Conservation (phyloP, 1,284 basidiomycete species). For the Bjerkandera adusta region DNA sequence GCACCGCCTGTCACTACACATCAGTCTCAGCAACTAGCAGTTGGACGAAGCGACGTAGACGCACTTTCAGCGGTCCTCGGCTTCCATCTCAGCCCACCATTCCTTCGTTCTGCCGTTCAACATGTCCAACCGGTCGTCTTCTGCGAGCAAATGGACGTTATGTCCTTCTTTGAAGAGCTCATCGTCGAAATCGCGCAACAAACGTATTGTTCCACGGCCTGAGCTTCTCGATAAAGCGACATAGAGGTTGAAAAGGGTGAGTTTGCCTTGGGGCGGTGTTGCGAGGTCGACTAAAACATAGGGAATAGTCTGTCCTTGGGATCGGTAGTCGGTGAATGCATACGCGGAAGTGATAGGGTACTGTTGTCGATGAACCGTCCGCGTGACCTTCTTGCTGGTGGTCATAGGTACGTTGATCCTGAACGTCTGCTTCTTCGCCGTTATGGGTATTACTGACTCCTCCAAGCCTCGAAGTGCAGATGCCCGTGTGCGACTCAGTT, state of each 20-base stretch:
- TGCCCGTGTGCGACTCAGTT: slow-evolving; percentile 26
- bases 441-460: slow-evolving; percentile 26
- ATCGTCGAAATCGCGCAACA: slow-evolving; percentile 18
- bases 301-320: slow-evolving; percentile 31
- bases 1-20: no score
- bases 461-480: slow-evolving; percentile 24
- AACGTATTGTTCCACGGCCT: slow-evolving; percentile 24
- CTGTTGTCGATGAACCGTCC: slow-evolving; percentile 18
- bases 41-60: no score
- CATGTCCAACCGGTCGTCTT: neutral
- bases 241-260: slow-evolving; percentile 31
- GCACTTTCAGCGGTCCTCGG: no score
- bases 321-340: slow-evolving; percentile 33
- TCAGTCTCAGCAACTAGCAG: no score
- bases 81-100: neutral
- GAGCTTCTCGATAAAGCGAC: slow-evolving; percentile 32
- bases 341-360: slow-evolving; percentile 31
- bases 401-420: slow-evolving; percentile 17
- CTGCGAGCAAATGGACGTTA: neutral
- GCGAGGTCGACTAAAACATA: slow-evolving; percentile 30
- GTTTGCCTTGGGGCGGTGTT: slow-evolving; percentile 23
- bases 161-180: neutral
- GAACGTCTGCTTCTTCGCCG: neutral
- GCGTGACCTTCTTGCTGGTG: neutral
- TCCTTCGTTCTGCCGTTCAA: neutral